Base-by-base conservation (phyloP, 2,329 filamentous ascomycete species). In the Stagonosporopsis rhizophila region DNA sequence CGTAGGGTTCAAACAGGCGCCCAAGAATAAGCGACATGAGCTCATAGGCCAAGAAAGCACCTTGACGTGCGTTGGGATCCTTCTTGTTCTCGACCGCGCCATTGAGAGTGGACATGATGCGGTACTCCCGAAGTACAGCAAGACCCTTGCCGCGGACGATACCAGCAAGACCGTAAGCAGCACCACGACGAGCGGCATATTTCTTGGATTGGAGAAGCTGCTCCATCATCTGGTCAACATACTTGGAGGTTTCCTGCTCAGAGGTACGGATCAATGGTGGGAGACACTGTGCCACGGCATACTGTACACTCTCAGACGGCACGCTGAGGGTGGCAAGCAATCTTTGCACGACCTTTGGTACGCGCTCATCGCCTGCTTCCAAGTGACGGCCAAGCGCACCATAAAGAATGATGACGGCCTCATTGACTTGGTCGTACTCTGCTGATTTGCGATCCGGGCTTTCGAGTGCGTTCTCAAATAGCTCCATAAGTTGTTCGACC, bases 351-450 rank as follows among this genome's bases (percentile, higher is more conserved):
- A 99, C 95, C 53, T 89, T 87, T 1, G 93, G 92, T 44, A 98
- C 86, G 68, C 96, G 93, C 63, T 87, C 79, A 74, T 99, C 95
- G n/a, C 92, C 92, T 7, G 87, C 78, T 64, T 90, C 86, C 56
- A 99, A 80, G 80, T 99, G 95, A 47, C 91, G 87, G 39, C 93
- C 95, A 34, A 99, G 80, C 47, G 96, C 94, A 73, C 95, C 95
- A 68, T 99, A 99, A 74, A 99, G 89, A 67, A 99, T 95, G 66
- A 99, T 93, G 48, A 99, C 93, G 17, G 96, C 95, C 78, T 99
- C 95, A 66, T 97, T 97, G 61, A 98, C 90, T 57, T 92, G 86
- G 75, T 99, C 96, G 17, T 91, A 88, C 50, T 89, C 86, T 64
- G 93, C 87, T 0, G 89, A 92, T 54, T 87, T 89, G 72, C 89